phyloP scores from a whole-genome alignment of 176 grass and related monocot species.

The Oropetium thomaeum region DNA sequence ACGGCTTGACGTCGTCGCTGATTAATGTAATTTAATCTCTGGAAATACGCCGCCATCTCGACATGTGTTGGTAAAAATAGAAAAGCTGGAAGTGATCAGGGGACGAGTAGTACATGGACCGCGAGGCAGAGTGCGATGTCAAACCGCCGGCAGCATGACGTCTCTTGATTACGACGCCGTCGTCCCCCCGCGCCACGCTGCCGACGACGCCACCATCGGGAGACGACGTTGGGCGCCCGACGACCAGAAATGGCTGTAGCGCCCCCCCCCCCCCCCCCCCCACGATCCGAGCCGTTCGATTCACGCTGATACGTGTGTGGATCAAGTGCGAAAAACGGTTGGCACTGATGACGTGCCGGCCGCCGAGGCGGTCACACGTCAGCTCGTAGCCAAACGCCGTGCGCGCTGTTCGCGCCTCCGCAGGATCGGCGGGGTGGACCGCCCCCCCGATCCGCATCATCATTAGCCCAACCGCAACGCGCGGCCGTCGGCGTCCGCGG shows the following conservation, averaged over 20 bases:
- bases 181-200: neutral
- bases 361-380: neutral
- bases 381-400: neutral
- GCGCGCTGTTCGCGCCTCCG: neutral
- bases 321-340: neutral
- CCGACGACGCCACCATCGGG: constrained; percentile 20
- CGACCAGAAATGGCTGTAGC: too few relatives aligned
- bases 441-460: neutral
- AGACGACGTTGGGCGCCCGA: neutral
- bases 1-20: neutral
- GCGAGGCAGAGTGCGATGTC: neutral
- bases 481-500: constrained; percentile 28
- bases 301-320: too few relatives aligned
- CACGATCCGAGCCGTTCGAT: too few relatives aligned
- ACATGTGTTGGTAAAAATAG: neutral
- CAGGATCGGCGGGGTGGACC: neutral
- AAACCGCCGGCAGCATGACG: constrained; percentile 8
- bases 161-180: constrained; percentile 29
- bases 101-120: neutral
- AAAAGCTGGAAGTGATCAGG: neutral
- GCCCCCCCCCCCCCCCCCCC: too few relatives aligned
- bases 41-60: neutral
- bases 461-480: constrained; percentile 15
- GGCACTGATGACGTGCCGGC: neutral
- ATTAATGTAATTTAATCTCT: neutral